These are phyloP conservation scores for Podospora appendiculata DNA, from an alignment of 495 filamentous ascomycete genomes.

Conservation along the genomic window DNA sequence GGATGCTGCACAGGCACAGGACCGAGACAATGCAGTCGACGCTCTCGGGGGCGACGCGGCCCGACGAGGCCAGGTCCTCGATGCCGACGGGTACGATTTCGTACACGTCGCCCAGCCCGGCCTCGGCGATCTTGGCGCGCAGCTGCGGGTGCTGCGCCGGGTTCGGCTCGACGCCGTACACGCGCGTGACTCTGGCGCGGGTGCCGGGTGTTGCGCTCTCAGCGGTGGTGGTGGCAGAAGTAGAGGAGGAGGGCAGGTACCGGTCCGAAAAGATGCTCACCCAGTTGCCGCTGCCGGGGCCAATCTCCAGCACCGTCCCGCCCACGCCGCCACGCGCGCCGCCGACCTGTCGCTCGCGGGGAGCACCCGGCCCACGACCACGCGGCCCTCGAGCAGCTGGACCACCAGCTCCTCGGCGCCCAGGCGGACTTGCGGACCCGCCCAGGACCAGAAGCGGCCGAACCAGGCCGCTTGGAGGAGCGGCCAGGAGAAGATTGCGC, in stretches of 20 bases:
- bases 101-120: constrained; percentile 53
- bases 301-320: constrained; percentile 39
- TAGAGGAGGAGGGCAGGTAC: background rate
- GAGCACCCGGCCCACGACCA: constrained; percentile 15
- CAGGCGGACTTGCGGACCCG: constrained; percentile 29
- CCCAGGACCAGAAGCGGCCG: constrained; percentile 37
- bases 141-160: constrained; percentile 44
- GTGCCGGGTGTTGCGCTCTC: background rate
- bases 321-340: constrained; percentile 19
- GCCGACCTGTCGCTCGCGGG: constrained; percentile 2
- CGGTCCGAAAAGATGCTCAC: constrained; percentile 24
- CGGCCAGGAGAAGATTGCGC: constrained; percentile 23
- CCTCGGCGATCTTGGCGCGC: constrained; percentile 31
- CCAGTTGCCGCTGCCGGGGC: constrained; percentile 43
- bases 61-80: constrained; percentile 40
- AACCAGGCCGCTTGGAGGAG: constrained; percentile 39
- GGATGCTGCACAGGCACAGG: constrained; percentile 67
- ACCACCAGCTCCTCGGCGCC: constrained; percentile 21
- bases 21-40: constrained; percentile 65
- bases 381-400: constrained; percentile 34
- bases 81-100: constrained; percentile 56
- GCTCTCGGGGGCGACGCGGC: constrained; percentile 39
- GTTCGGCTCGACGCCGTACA: constrained; percentile 68
- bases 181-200: constrained; percentile 32
- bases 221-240: background rate